phyloP scores from a whole-genome alignment of 257 asterid species.

The Voacanga thouarsii region DNA sequence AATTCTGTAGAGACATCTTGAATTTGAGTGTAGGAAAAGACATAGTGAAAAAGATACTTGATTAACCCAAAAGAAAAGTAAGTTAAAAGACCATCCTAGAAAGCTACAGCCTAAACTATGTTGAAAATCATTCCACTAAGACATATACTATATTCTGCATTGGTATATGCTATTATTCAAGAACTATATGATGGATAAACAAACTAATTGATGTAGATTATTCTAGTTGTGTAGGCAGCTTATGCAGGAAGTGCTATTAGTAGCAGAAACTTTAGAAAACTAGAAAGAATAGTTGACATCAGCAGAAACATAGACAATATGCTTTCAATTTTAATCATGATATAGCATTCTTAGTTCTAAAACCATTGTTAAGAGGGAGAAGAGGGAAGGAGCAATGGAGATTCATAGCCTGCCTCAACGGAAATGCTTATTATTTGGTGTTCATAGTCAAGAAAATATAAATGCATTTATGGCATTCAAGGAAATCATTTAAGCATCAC shows the following conservation, averaged over 20 bases:
- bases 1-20: constrained; percentile 32
- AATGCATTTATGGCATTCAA: too few species aligned
- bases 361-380: neutral
- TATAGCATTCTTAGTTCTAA: neutral
- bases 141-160: neutral
- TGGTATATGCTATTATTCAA: neutral
- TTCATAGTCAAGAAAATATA: too few species aligned
- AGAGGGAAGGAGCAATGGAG: too few species aligned
- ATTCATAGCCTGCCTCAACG: neutral
- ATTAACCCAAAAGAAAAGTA: constrained; percentile 20
- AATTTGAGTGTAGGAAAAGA: constrained; percentile 43
- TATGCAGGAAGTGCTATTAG: neutral
- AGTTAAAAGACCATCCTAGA: neutral
- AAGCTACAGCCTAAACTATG: neutral
- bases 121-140: neutral
- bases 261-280: neutral
- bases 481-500: too few species aligned
- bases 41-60: constrained; percentile 72
- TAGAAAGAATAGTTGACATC: neutral
- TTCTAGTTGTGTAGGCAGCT: neutral
- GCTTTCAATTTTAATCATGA: neutral
- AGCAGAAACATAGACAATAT: neutral
- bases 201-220: neutral
- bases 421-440: too few species aligned
- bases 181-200: neutral